Percentiles rank a stretch among this genome's conserved stretches.
Evolutionary conservation across 371 early-diverging fungal species (phyloP).

Genomic region (Mortierella polycephala): DNA sequence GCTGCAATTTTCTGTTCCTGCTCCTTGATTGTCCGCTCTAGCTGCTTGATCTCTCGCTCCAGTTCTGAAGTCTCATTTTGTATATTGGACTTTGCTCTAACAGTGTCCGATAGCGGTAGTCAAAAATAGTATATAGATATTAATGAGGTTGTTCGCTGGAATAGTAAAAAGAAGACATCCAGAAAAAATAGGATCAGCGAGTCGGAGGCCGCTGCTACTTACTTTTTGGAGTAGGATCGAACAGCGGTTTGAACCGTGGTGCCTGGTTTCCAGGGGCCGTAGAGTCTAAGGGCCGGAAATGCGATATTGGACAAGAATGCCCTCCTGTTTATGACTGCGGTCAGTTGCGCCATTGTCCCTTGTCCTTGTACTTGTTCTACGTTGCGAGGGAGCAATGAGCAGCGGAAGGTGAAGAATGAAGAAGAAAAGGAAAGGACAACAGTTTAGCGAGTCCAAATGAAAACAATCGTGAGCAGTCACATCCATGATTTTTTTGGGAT

Average conservation of each 20-base stretch:
- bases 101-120: background rate
- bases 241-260: background rate
- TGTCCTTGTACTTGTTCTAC: too few species aligned
- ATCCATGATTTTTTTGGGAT: too few species aligned
- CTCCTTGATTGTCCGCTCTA: slow-evolving; percentile 32
- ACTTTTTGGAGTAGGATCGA: slow-evolving; percentile 46
- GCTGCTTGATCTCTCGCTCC: slow-evolving; percentile 28
- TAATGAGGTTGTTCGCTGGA: too few species aligned
- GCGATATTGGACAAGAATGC: slow-evolving; percentile 6
- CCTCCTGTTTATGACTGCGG: slow-evolving; percentile 25
- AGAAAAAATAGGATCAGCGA: too few species aligned
- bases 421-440: too few species aligned
- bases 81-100: slow-evolving; percentile 34
- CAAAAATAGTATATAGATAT: too few species aligned
- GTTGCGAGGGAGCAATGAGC: too few species aligned
- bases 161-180: too few species aligned
- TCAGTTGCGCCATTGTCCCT: slow-evolving; percentile 44
- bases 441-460: too few species aligned
- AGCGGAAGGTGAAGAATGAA: background rate
- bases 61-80: slow-evolving; percentile 37
- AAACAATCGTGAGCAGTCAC: too few species aligned
- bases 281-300: slow-evolving; percentile 7
- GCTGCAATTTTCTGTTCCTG: slow-evolving; percentile 38
- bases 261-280: slow-evolving; percentile 9
- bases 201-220: background rate